phyloP scores from a whole-genome alignment of 2,329 filamentous ascomycete genomes.

The Botrytis cinerea region DNA sequence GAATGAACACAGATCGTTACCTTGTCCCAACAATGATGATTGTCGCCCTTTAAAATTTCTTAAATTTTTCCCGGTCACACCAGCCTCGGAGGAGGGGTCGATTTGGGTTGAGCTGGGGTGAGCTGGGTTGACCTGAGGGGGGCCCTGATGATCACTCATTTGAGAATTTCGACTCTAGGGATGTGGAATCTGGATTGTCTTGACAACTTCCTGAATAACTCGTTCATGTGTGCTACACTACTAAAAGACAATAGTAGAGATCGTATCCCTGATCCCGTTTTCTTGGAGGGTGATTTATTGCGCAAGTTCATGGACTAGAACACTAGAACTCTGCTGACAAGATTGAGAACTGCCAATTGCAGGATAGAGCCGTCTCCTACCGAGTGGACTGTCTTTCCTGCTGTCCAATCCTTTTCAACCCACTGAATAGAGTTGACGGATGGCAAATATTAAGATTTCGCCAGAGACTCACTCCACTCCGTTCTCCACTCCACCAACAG shows the following conservation, averaged over 20 bases:
- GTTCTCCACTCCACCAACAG: not conserved
- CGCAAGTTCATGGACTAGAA: slow-evolving; percentile 16
- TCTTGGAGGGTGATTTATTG: slow-evolving; percentile 5
- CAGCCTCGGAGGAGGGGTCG: not conserved
- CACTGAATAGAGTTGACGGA: slow-evolving; percentile 6
- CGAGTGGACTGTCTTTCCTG: not conserved
- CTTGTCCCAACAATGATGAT: slow-evolving; percentile 10
- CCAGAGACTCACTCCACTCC: slow-evolving; percentile 7
- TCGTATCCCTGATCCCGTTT: slow-evolving; percentile 1
- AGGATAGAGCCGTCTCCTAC: slow-evolving; percentile 12
- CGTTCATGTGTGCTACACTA: slow-evolving; percentile 14
- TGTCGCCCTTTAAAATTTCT: slow-evolving; percentile 5
- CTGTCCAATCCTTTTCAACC: slow-evolving; percentile 6
- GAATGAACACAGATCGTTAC: slow-evolving; percentile 10
- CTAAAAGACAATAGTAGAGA: slow-evolving; percentile 8
- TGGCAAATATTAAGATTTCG: slow-evolving; percentile 8
- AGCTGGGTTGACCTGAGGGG: not conserved
- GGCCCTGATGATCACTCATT: slow-evolving; percentile 8
- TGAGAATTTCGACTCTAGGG: not conserved
- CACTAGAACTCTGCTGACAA: not conserved
- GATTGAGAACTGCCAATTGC: slow-evolving; percentile 14
- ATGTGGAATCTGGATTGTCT: slow-evolving; percentile 9
- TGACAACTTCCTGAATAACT: slow-evolving; percentile 17
- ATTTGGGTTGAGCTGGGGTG: not conserved
- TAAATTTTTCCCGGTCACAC: not conserved